Conservation (phyloP, 805 yeast genomes). For the Ogataea siamensis region DNA sequence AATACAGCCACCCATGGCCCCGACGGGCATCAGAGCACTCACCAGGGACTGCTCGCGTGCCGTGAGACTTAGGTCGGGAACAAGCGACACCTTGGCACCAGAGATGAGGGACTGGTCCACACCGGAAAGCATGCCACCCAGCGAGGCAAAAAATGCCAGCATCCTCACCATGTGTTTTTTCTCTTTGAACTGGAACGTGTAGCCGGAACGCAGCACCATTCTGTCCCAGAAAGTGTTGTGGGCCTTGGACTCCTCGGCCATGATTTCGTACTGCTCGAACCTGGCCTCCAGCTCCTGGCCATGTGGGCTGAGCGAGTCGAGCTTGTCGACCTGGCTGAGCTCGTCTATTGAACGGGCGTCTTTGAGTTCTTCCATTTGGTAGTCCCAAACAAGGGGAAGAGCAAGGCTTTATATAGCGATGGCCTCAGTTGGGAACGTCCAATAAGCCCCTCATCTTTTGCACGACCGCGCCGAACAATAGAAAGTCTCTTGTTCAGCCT, state of each 20-base stretch:
- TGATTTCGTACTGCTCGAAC: slow-evolving; percentile 35
- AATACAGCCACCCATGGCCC: slow-evolving; percentile 63
- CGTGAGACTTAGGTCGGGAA: slow-evolving; percentile 39
- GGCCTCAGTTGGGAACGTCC: too few relatives aligned
- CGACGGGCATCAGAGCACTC: slow-evolving; percentile 63
- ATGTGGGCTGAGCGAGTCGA: slow-evolving; percentile 30
- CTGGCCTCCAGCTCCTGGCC: slow-evolving; percentile 37
- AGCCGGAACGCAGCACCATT: slow-evolving; percentile 35
- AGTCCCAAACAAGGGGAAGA: not conserved
- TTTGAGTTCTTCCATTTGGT: slow-evolving; percentile 5
- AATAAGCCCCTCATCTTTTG: too few relatives aligned
- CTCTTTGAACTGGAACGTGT: slow-evolving; percentile 41
- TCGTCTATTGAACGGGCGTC: slow-evolving; percentile 20
- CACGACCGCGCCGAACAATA: slow-evolving; percentile 1
- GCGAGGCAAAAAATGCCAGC: slow-evolving; percentile 56
- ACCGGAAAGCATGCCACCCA: slow-evolving; percentile 66
- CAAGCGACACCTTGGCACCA: slow-evolving; percentile 59
- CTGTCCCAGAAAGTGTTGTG: slow-evolving; percentile 39
- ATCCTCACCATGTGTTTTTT: slow-evolving; percentile 45
- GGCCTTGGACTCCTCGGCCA: slow-evolving; percentile 32
- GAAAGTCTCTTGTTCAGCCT: not conserved
- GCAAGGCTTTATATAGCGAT: not conserved
- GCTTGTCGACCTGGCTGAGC: slow-evolving; percentile 27
- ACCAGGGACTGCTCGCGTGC: slow-evolving; percentile 49
- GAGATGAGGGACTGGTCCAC: slow-evolving; percentile 65